A percentile compares a stretch with the other conserved stretches of the same genome.
phyloP scores from a whole-genome alignment of 2,329 filamentous ascomycete species.

The Phialemonium atrogriseum region DNA sequence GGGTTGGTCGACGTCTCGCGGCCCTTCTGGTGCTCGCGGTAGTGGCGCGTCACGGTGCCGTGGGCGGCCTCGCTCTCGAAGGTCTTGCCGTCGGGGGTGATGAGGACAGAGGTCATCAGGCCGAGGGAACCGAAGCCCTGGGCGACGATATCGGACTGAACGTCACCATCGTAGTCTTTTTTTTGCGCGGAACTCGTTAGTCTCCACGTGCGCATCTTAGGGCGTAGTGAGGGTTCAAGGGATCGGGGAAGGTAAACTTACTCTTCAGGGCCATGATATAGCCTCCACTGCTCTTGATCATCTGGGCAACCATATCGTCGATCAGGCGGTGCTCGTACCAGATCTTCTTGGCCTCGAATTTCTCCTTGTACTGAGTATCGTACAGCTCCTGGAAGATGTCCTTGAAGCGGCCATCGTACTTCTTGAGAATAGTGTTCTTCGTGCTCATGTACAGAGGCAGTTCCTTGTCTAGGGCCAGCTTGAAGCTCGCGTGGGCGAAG shows the following conservation, averaged over 20 bases:
- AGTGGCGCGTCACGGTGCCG: slow-evolving; percentile 96
- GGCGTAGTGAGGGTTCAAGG: too few relatives aligned
- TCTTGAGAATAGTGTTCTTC: slow-evolving; percentile 99
- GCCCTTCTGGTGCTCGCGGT: slow-evolving; percentile 98
- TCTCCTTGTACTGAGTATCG: slow-evolving; percentile 74
- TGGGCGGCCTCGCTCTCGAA: slow-evolving; percentile 98
- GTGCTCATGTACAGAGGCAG: slow-evolving; percentile 99
- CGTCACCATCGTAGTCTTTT: slow-evolving; percentile 96
- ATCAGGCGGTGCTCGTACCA: slow-evolving; percentile 99
- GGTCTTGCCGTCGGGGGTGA: slow-evolving; percentile 92
- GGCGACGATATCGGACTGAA: slow-evolving; percentile 96
- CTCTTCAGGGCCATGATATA: slow-evolving; percentile 98
- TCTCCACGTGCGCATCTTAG: too few relatives aligned
- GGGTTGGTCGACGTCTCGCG: slow-evolving; percentile 97
- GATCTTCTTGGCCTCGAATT: slow-evolving; percentile 86
- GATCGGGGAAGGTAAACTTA: slow-evolving; percentile 34
- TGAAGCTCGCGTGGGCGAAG: slow-evolving; percentile 95
- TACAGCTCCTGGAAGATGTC: slow-evolving; percentile 99
- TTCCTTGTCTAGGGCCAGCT: slow-evolving; percentile 79
- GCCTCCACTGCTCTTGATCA: slow-evolving; percentile 97
- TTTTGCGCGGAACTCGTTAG: too few relatives aligned
- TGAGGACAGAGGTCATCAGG: slow-evolving; percentile 95
- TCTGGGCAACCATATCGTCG: slow-evolving; percentile 99
- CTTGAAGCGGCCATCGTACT: slow-evolving; percentile 98
- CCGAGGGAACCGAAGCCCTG: slow-evolving; percentile 97